Evolutionary conservation across 805 yeast genomes (phyloP).

Genomic region (Candida hispaniensis): DNA sequence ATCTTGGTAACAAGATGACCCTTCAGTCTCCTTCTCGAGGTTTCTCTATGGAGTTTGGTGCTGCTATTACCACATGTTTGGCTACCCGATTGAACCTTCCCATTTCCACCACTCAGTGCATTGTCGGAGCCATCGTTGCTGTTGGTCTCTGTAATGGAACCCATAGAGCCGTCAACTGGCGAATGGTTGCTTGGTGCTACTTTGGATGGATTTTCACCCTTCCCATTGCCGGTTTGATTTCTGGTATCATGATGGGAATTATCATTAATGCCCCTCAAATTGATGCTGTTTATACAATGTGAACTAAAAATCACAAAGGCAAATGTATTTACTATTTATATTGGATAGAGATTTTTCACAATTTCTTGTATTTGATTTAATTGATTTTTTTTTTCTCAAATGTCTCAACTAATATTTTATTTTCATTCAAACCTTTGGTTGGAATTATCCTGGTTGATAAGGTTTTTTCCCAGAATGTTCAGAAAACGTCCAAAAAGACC

Average conservation of each 20-base stretch:
- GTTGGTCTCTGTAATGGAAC: constrained; percentile 66
- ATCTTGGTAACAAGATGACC: constrained; percentile 63
- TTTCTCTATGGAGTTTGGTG: constrained; percentile 64
- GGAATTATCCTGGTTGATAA: too few relatives aligned
- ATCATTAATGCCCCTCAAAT: constrained; percentile 23
- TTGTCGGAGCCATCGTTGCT: constrained; percentile 67
- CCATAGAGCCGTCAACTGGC: constrained; percentile 58
- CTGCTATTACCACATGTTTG: constrained; percentile 64
- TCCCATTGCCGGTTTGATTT: constrained; percentile 62
- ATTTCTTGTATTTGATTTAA: too few relatives aligned
- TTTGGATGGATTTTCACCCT: constrained; percentile 63
- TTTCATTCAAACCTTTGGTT: too few relatives aligned
- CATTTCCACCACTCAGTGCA: constrained; percentile 67
- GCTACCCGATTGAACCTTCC: constrained; percentile 66
- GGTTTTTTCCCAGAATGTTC: too few relatives aligned
- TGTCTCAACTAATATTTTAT: too few relatives aligned
- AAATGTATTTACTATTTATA: too few relatives aligned
- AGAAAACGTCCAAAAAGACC: too few relatives aligned
- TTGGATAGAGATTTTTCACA: too few relatives aligned
- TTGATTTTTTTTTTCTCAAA: too few relatives aligned
- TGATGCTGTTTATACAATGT: constrained; percentile 28
- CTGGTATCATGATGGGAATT: constrained; percentile 42
- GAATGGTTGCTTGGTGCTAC: constrained; percentile 63
- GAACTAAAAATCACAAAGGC: background rate
- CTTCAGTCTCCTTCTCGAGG: constrained; percentile 73